Conservation (phyloP, 352 stramenopile species). For the Pythium oligandrum region DNA sequence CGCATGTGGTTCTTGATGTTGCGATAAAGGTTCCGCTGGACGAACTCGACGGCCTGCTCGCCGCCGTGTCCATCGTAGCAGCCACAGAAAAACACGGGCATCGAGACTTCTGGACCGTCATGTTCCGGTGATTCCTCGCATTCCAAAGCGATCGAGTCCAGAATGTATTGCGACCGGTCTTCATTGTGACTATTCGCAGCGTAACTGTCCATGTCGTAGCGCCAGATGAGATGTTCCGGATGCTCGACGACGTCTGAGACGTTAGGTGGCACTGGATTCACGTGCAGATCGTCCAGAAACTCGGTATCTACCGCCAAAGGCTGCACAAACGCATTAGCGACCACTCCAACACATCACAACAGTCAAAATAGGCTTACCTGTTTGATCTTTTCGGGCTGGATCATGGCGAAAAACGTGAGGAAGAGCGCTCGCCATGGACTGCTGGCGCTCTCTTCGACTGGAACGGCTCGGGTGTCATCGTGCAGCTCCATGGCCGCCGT, state of each 20-base stretch:
- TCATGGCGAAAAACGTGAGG: constrained; percentile 54
- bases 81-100: constrained; percentile 54
- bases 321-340: not conserved
- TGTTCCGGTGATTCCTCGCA: too few relatives aligned
- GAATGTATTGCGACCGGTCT: constrained; percentile 53
- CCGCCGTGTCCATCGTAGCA: constrained; percentile 69
- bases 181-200: constrained; percentile 61
- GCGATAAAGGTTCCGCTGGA: constrained; percentile 54
- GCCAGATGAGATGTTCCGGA: constrained; percentile 40
- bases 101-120: too few relatives aligned
- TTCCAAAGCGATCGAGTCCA: constrained; percentile 25
- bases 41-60: constrained; percentile 58
- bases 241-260: constrained; percentile 45
- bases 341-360: too few relatives aligned
- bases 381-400: constrained; percentile 47
- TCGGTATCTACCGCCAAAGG: constrained; percentile 30
- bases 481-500: too few relatives aligned
- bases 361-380: constrained; percentile 16
- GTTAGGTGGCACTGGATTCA: constrained; percentile 41
- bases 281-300: constrained; percentile 39
- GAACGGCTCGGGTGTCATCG: too few relatives aligned
- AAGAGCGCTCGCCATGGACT: constrained; percentile 50
- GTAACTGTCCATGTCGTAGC: constrained; percentile 69
- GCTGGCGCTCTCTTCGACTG: not conserved
- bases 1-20: constrained; percentile 45